Evolutionary conservation across 169 alveolate species (phyloP).

Genomic region (Plasmodium reichenowi): DNA sequence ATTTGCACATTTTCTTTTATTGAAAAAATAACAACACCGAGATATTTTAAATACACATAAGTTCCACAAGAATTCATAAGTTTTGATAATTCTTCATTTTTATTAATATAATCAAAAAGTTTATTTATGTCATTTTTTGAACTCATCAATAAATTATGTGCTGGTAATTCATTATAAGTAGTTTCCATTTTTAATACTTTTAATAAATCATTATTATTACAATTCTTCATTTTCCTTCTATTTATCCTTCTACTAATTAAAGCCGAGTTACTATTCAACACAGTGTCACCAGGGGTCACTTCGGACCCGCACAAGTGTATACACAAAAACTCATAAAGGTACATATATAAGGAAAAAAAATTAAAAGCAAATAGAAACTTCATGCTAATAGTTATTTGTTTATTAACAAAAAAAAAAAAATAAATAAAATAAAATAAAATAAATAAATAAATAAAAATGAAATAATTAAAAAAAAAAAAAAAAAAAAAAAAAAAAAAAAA

Average conservation of each 20-base stretch:
- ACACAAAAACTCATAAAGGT: neutral
- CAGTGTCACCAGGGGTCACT: neutral
- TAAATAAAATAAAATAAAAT: too few species aligned
- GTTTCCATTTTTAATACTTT: slow-evolving; percentile 34
- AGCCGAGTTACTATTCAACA: neutral
- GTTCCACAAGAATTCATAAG: slow-evolving; percentile 36
- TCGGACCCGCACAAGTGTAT: slow-evolving; percentile 7
- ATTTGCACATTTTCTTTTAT: slow-evolving; percentile 41
- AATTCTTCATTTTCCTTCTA: slow-evolving; percentile 3
- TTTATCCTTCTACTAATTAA: slow-evolving; percentile 6
- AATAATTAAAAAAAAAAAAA: too few species aligned
- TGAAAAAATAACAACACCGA: slow-evolving; percentile 38
- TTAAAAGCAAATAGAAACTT: neutral
- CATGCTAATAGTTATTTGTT: neutral
- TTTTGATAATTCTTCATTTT: slow-evolving; percentile 41
- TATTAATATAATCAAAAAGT: slow-evolving; percentile 16
- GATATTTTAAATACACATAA: slow-evolving; percentile 35
- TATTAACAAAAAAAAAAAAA: too few species aligned
- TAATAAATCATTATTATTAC: slow-evolving; percentile 18
- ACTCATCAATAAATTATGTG: slow-evolving; percentile 45
- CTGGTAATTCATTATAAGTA: slow-evolving; percentile 35
- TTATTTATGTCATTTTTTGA: slow-evolving; percentile 38
- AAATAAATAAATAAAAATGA: too few species aligned
- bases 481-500: too few species aligned
- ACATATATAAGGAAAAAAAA: too few species aligned